Evolutionary conservation across 345 rosid species (phyloP).

Genomic region (Carallia brachiata): DNA sequence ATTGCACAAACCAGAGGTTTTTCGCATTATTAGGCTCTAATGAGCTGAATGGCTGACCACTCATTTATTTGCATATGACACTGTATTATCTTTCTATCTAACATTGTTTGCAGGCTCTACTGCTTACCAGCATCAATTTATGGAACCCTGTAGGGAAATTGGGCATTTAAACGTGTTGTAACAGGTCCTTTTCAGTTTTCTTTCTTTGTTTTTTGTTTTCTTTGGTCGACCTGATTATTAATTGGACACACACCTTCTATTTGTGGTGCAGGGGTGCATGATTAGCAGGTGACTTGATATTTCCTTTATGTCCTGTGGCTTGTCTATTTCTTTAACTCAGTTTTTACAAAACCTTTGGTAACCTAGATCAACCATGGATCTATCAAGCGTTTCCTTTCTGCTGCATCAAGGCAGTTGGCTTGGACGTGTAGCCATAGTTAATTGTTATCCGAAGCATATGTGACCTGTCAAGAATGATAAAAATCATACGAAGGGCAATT

Average conservation of each 20-base stretch:
- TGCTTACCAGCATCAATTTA: conserved; percentile 39
- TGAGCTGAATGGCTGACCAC: neutral
- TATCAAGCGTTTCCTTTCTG: conserved; percentile 61
- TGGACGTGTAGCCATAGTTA: conserved; percentile 61
- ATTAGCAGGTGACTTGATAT: conserved; percentile 45
- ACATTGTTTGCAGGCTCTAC: conserved; percentile 46
- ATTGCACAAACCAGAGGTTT: conserved; percentile 76
- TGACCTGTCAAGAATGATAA: conserved; percentile 8
- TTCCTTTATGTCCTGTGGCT: conserved; percentile 17
- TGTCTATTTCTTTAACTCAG: neutral
- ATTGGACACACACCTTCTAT: conserved; percentile 2
- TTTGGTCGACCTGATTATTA: neutral
- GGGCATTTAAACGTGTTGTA: conserved; percentile 55
- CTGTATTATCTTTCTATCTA: conserved; percentile 13
- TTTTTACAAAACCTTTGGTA: conserved; percentile 16
- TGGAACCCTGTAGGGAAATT: conserved; percentile 69
- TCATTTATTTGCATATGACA: neutral
- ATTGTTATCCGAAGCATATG: conserved; percentile 11
- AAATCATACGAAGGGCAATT: conserved; percentile 22
- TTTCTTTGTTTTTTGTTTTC: conserved; percentile 4
- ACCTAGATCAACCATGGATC: conserved; percentile 60
- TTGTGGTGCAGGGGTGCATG: conserved; percentile 68
- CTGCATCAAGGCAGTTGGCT: conserved; percentile 68
- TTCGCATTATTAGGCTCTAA: conserved; percentile 12
- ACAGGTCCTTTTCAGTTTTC: conserved; percentile 37